These are phyloP conservation scores for Yamadazyma scolyti DNA, from an alignment of 805 yeast species.

Conservation along the genomic window DNA sequence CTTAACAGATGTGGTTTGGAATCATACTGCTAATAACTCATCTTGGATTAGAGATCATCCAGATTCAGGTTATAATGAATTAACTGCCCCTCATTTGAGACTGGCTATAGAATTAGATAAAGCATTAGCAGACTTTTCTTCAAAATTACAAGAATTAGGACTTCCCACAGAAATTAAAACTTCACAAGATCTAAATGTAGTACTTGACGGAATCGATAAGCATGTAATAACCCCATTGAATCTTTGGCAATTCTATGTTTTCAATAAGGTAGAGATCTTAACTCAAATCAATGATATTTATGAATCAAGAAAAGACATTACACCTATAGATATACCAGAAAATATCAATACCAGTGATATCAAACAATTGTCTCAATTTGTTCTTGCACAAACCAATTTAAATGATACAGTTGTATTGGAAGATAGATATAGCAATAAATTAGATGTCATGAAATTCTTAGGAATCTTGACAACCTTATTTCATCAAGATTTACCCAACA, in stretches of 20 bases:
- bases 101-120: constrained; percentile 84
- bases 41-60: constrained; percentile 83
- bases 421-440: constrained; percentile 49
- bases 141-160: constrained; percentile 50
- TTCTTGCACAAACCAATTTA: constrained; percentile 38
- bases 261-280: constrained; percentile 49
- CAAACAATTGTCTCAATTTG: constrained; percentile 46
- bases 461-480: constrained; percentile 40
- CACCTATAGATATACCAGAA: constrained; percentile 41
- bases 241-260: constrained; percentile 86
- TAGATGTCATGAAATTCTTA: constrained; percentile 51
- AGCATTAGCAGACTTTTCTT: constrained; percentile 63
- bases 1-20: constrained; percentile 88
- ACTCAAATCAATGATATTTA: constrained; percentile 35
- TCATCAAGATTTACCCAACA: constrained; percentile 9
- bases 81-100: constrained; percentile 84
- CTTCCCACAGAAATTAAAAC: constrained; percentile 55
- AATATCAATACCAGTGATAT: constrained; percentile 35
- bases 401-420: constrained; percentile 43
- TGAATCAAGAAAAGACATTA: constrained; percentile 18
- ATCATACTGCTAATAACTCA: constrained; percentile 92
- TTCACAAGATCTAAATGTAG: constrained; percentile 50
- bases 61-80: constrained; percentile 80
- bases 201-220: constrained; percentile 65
- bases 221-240: constrained; percentile 65